Evolutionary conservation across 352 stramenopile genomes (phyloP), one percentile per base, ranked within the genome.

Genomic region (Peronosclerospora sorghi): DNA sequence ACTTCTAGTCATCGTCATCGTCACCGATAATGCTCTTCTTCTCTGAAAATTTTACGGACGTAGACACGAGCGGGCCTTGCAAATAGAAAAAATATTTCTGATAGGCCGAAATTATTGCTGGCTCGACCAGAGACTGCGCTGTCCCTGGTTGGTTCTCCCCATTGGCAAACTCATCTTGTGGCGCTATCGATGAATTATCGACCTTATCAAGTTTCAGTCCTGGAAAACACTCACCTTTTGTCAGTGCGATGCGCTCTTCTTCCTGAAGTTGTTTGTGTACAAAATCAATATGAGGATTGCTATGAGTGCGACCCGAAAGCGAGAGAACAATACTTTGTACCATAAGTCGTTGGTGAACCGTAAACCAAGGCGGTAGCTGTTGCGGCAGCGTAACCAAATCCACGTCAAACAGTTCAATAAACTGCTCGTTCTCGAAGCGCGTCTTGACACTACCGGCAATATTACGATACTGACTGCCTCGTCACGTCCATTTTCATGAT

Each of bases 21-120:
- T 93, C 80, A 15, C 78, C 80, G 24, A 90, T 90, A 45, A 93
- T 87, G 52, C 77, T 90, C 51, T 88, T 82, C 62, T 93, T 93
- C 54, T 90, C 80, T 0, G 80, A 93, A 35, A 93, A 93, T 43
- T 79, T 85, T 41, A 93, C 80, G 0, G 62, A 81, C 2, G 70
- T 47, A 41, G 80, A 93, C 41, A 76, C 75, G 7, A 93, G 65
- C n/a, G 80, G 77, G 0, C 77, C 77, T 38, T 90, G 77, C 6
- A 85, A 57, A 8, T 72, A 68, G 48, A 90, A 93, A 43, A 80
- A 90, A 38, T 83, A 86, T 21, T 81, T 61, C 39, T 88, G 75
- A 47, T 93, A 93, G 8, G 77, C 77, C 17, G 74, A 62, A 28
- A 59, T 19, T 26, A 6, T 26, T 17, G 49, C 7, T 44, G 18